These are phyloP conservation scores for Neurospora cerealis DNA, from an alignment of 495 filamentous ascomycete genomes.

Conservation along the genomic window DNA sequence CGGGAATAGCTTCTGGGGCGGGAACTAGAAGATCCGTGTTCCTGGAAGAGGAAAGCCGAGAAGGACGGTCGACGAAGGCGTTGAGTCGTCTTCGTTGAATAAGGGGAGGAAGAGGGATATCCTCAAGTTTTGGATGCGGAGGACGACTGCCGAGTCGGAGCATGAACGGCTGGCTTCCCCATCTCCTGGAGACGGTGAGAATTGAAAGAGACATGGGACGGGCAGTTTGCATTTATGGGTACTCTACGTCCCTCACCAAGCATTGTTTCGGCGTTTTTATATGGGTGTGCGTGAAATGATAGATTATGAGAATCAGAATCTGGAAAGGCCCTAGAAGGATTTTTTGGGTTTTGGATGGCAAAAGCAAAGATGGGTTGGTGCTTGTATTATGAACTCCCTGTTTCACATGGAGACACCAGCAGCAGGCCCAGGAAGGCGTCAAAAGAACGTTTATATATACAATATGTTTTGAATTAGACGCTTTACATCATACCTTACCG, in stretches of 20 bases:
- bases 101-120: neutral
- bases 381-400: neutral
- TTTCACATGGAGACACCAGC: neutral
- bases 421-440: neutral
- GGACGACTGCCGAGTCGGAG: neutral
- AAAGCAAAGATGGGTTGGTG: neutral
- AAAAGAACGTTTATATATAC: neutral
- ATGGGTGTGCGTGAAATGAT: neutral
- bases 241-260: neutral
- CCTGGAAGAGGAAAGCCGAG: neutral
- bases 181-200: neutral
- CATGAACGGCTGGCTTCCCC: neutral
- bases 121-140: neutral
- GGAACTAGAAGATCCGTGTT: slow-evolving; percentile 14
- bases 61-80: neutral
- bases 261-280: neutral
- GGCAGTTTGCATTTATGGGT: neutral
- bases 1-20: slow-evolving; percentile 10
- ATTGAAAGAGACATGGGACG: neutral
- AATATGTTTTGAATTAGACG: neutral
- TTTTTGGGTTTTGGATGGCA: neutral
- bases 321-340: neutral
- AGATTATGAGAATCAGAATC: neutral
- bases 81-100: neutral
- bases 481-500: neutral